Evolutionary conservation across 768 basidiomycete species (phyloP).

Genomic region (Rhodotorula taiwanensis): DNA sequence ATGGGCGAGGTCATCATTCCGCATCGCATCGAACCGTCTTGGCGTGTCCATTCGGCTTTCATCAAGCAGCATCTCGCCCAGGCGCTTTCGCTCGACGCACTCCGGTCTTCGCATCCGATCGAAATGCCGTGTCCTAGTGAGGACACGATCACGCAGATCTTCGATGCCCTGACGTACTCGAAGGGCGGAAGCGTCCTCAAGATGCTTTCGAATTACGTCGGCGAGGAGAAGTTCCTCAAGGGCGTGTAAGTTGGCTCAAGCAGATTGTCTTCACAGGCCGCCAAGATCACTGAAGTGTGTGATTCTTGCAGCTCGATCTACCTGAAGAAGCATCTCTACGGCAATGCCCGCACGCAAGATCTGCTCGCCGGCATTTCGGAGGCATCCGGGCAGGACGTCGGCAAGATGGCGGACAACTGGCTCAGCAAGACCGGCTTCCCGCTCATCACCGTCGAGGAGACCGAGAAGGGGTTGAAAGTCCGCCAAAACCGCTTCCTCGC

Average conservation of each 20-base stretch:
- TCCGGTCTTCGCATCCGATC: slow-evolving; percentile 82
- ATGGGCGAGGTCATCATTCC: slow-evolving; percentile 83
- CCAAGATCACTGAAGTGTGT: background rate
- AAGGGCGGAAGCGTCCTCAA: slow-evolving; percentile 63
- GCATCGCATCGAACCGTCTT: slow-evolving; percentile 52
- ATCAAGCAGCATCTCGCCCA: slow-evolving; percentile 65
- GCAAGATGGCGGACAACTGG: slow-evolving; percentile 84
- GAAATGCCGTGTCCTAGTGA: slow-evolving; percentile 78
- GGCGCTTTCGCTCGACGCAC: slow-evolving; percentile 77
- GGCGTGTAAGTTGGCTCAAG: slow-evolving; percentile 33
- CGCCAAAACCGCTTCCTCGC: slow-evolving; percentile 89
- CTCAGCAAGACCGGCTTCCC: slow-evolving; percentile 82
- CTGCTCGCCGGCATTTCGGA: slow-evolving; percentile 78
- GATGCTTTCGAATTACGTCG: slow-evolving; percentile 83
- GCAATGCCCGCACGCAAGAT: slow-evolving; percentile 74
- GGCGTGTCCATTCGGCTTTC: slow-evolving; percentile 65
- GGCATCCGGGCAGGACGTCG: slow-evolving; percentile 66
- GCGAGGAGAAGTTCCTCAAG: slow-evolving; percentile 67
- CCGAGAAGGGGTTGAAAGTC: slow-evolving; percentile 61
- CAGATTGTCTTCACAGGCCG: background rate
- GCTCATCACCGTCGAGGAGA: slow-evolving; percentile 77
- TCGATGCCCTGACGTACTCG: slow-evolving; percentile 43
- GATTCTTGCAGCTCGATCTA: slow-evolving; percentile 57
- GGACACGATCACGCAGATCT: slow-evolving; percentile 26
- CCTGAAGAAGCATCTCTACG: slow-evolving; percentile 78